Conservation (phyloP, 2,329 filamentous ascomycete genomes). For the Colletotrichum chrysophilum region DNA sequence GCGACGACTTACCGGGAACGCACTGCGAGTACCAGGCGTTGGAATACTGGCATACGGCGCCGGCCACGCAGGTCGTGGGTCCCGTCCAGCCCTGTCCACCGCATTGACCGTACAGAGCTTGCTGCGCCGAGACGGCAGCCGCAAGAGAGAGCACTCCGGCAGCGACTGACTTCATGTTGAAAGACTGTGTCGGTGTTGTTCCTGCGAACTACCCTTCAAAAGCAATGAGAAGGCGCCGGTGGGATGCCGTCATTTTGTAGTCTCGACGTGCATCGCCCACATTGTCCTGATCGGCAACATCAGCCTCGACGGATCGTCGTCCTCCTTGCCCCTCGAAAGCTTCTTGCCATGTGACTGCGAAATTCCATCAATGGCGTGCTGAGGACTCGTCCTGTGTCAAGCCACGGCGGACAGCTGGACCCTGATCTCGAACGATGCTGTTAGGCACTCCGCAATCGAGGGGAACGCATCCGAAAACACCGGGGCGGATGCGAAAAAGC, state of each 20-base stretch:
- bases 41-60: constrained; percentile 38
- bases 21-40: constrained; percentile 45
- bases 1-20: constrained; percentile 29
- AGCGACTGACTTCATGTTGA: constrained; percentile 15
- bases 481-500: neutral
- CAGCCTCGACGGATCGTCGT: constrained; percentile 2
- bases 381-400: neutral
- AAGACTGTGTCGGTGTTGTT: neutral
- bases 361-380: constrained; percentile 16
- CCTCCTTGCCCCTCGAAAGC: constrained; percentile 6
- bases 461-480: neutral
- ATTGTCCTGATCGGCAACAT: neutral
- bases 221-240: neutral
- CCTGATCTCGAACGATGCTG: constrained; percentile 1
- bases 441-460: neutral
- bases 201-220: neutral
- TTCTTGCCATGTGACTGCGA: neutral
- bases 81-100: constrained; percentile 47
- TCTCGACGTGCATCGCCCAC: neutral
- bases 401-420: neutral
- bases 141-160: constrained; percentile 10
- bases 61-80: constrained; percentile 46
- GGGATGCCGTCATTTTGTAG: constrained; percentile 6
- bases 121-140: constrained; percentile 19
- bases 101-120: constrained; percentile 39